phyloP scores from a whole-genome alignment of 78 protist genomes.

The Isochrysis galbana region DNA sequence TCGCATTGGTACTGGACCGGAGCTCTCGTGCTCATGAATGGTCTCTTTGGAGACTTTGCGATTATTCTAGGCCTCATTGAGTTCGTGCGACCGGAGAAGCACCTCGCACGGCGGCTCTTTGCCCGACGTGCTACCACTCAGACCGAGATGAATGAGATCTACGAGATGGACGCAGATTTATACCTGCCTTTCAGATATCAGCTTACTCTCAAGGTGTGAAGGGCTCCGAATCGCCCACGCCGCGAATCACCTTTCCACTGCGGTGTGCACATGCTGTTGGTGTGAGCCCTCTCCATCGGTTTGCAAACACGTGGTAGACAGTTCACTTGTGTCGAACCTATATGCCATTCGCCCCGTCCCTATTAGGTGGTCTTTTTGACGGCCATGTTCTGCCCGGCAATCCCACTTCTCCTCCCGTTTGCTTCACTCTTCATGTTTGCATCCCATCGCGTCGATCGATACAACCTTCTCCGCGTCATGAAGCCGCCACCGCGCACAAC shows the following conservation, averaged over 20 bases:
- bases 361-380: not conserved
- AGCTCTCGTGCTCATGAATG: not conserved
- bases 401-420: constrained; percentile 1
- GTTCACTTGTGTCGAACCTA: not conserved
- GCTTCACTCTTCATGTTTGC: not conserved
- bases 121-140: not conserved
- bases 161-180: not conserved
- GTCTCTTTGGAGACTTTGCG: not conserved
- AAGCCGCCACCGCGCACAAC: constrained; percentile 27
- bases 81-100: not conserved
- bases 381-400: not conserved
- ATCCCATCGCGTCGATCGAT: not conserved
- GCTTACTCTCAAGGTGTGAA: not conserved
- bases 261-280: not conserved
- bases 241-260: too few relatives aligned
- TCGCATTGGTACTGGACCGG: not conserved
- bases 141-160: constrained; percentile 1
- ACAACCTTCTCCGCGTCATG: constrained; percentile 12
- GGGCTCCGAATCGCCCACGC: too few relatives aligned
- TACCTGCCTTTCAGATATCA: constrained; percentile 10
- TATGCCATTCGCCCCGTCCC: not conserved
- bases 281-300: not conserved
- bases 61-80: not conserved
- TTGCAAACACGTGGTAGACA: not conserved
- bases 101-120: not conserved